Evolutionary conservation across 176 grass and related monocot species (phyloP), one percentile per base, ranked within the genome.

Genomic region (Chrysopogon serrulatus): DNA sequence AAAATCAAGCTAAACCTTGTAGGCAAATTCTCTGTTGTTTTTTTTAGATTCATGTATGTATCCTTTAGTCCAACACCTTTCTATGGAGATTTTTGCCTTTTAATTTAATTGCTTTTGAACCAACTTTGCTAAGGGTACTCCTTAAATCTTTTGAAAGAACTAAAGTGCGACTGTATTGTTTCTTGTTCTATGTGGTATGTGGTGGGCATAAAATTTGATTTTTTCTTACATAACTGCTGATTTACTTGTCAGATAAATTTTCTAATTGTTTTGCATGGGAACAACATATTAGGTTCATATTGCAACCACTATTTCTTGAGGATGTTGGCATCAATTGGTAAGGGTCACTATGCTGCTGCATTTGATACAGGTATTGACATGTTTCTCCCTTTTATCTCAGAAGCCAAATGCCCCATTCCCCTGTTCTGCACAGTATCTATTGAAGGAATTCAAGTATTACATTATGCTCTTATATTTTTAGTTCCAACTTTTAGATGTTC

Each of bases 301-400:
- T 99, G 93, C 90, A 99, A 99, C 70, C 89, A 99, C 65, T 99
- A 99, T 90, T 99, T 99, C 87, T 89, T 99, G 91, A 86, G 73
- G 54, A 90, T 90, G 86, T 90, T 99, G 85, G 89, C 96, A 87
- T 94, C 89, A n/a, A 84, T 99, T 80, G 91, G 93, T 45, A 92
- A 85, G 69, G 96, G 96, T 59, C 93, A 94, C 41, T 96, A 99
- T 71, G 91, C 80, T 85, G 87, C 91, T 85, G 89, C 89, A 73
- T 86, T 87, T 68, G 89, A 96, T 90, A 47, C 80, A 89, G 96
- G 96, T 99, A 88, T 30, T 41, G 10, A 27, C 47, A 61, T 78
- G 43, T 61, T 54, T 51, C 28, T 60, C 32, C 63, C 60, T 79
- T 67, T 39, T 69, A 36, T 56, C 44, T 68, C 1, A 1, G 24